Percentiles rank a stretch among this genome's conserved stretches.
These are phyloP conservation scores for Fusarium sp. DNA, from an alignment of 2,329 filamentous ascomycete species.

Conservation along the genomic window DNA sequence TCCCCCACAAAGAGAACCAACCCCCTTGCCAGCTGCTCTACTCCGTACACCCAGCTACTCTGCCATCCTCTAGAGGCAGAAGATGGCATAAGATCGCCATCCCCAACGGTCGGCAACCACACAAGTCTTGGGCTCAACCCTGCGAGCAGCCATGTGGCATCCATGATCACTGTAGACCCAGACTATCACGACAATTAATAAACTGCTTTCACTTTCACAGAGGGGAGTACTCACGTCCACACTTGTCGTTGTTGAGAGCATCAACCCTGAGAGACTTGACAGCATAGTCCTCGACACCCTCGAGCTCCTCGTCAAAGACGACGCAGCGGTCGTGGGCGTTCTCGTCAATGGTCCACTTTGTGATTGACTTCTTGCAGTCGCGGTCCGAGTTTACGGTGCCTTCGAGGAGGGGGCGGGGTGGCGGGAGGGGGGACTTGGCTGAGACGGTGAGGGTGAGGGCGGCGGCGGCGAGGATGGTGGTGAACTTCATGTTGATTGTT, in stretches of 20 bases:
- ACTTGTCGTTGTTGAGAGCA: background rate
- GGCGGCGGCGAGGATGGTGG: background rate
- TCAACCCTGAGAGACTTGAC: background rate
- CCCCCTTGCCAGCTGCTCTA: background rate
- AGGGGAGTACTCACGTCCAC: background rate
- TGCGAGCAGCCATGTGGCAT: background rate
- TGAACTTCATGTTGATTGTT: background rate
- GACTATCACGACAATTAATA: background rate
- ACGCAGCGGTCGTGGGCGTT: background rate
- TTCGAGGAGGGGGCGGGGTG: background rate
- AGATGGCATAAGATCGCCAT: background rate
- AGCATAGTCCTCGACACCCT: background rate
- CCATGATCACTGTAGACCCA: background rate
- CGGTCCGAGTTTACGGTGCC: background rate
- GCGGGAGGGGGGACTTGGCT: background rate
- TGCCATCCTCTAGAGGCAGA: background rate
- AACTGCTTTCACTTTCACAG: no score
- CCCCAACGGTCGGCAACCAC: background rate
- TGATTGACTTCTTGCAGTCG: background rate
- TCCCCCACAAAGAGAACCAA: background rate
- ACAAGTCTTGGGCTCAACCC: background rate
- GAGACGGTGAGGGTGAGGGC: background rate
- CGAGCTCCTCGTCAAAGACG: background rate
- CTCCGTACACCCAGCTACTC: background rate
- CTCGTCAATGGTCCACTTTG: background rate